A percentile compares a stretch with the other conserved stretches of the same genome.
Evolutionary conservation across 2,329 filamentous ascomycete species (phyloP).

Genomic region (Colletotrichum orbiculare): DNA sequence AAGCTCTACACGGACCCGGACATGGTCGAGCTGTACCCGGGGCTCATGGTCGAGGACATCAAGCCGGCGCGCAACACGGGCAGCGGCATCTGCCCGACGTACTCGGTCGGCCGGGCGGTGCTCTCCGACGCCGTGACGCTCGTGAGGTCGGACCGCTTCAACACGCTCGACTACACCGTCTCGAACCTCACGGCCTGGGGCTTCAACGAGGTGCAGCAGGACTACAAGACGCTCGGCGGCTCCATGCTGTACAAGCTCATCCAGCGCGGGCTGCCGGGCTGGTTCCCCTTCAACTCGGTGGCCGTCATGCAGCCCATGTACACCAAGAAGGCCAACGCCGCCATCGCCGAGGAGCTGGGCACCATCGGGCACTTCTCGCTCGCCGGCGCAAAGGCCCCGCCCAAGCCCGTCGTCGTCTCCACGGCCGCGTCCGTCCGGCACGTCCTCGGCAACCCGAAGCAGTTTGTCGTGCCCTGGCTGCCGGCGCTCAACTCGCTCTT

Average conservation of each 20-base stretch:
- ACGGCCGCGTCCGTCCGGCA: conserved; percentile 45
- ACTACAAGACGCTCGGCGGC: conserved; percentile 52
- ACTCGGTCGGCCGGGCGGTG: conserved; percentile 65
- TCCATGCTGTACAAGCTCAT: conserved; percentile 60
- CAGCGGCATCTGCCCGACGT: conserved; percentile 62
- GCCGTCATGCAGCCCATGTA: conserved; percentile 59
- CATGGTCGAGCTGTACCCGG: conserved; percentile 76
- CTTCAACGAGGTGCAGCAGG: conserved; percentile 52
- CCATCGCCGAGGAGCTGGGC: conserved; percentile 52
- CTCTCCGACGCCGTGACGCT: conserved; percentile 70
- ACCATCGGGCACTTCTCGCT: conserved; percentile 47
- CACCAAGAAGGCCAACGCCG: conserved; percentile 53
- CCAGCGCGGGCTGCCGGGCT: conserved; percentile 53
- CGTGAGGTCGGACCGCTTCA: conserved; percentile 69
- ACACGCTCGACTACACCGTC: conserved; percentile 60
- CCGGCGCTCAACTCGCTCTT: conserved; percentile 43
- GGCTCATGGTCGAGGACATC: conserved; percentile 70
- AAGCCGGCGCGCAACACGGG: conserved; percentile 64
- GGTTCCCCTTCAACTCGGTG: conserved; percentile 54
- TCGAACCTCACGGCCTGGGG: conserved; percentile 57
- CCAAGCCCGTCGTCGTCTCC: conserved; percentile 42
- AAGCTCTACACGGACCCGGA: conserved; percentile 72
- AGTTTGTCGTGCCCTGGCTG: conserved; percentile 50
- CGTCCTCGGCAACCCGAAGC: conserved; percentile 45
- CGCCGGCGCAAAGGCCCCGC: conserved; percentile 49